phyloP scores from a whole-genome alignment of 371 early-diverging fungal species.

The Apophysomyces variabilis region DNA sequence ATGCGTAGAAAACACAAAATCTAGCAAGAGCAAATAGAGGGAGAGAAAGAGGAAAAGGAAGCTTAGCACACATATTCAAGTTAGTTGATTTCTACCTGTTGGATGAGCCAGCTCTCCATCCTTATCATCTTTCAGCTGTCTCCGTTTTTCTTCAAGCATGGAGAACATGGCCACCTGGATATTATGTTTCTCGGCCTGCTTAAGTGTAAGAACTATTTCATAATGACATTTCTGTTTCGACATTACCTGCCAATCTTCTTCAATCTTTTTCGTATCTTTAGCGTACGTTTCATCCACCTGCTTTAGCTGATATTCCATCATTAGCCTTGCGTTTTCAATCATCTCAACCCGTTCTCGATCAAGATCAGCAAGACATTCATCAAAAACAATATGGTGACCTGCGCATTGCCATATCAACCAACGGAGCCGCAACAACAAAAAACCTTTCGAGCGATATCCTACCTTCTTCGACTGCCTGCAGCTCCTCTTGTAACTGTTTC shows the following conservation, averaged over 20 bases:
- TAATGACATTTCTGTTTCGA: not conserved
- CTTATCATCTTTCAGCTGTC: conserved; percentile 19
- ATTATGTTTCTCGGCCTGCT: conserved; percentile 19
- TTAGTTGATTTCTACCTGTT: conserved; percentile 4
- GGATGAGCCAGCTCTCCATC: conserved; percentile 18
- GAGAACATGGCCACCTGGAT: conserved; percentile 20
- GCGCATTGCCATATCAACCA: not conserved
- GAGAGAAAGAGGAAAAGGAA: not conserved
- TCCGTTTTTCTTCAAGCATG: conserved; percentile 25
- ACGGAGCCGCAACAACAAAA: not conserved
- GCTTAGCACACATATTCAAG: not conserved
- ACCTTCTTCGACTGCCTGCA: conserved; percentile 22
- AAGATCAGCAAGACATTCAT: conserved; percentile 17
- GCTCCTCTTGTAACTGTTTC: conserved; percentile 21
- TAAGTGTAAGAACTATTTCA: not conserved
- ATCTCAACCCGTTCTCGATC: conserved; percentile 16
- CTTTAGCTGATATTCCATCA: conserved; percentile 18
- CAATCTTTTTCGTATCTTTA: not conserved
- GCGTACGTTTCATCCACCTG: conserved; percentile 18
- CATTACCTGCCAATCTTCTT: not conserved
- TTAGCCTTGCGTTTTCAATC: conserved; percentile 13
- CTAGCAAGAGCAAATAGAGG: not conserved
- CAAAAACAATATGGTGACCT: conserved; percentile 15
- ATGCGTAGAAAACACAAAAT: conserved; percentile 13
- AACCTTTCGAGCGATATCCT: not conserved